Conservation (phyloP, 192 early-diverging fungal genomes). For the Spizellomyces sp. region DNA sequence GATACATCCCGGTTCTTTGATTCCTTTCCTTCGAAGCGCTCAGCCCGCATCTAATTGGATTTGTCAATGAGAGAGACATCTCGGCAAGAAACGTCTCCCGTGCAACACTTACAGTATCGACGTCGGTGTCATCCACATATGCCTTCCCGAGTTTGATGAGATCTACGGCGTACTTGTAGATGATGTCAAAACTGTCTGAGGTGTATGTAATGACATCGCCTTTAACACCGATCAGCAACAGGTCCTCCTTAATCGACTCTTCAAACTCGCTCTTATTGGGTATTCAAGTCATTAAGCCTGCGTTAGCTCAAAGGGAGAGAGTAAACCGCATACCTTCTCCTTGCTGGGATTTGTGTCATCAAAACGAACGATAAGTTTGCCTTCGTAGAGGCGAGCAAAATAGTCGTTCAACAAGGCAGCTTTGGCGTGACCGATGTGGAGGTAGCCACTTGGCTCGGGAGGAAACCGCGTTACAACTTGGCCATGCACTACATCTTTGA, state of each 20-base stretch:
- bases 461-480: conserved; percentile 97
- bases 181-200: conserved; percentile 87
- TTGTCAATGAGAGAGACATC: not conserved
- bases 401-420: conserved; percentile 97
- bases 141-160: conserved; percentile 88
- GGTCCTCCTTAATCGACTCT: conserved; percentile 92
- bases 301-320: not conserved
- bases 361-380: conserved; percentile 93
- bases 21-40: conserved; percentile 82
- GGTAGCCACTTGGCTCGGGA: conserved; percentile 96
- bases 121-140: conserved; percentile 92
- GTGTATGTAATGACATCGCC: conserved; percentile 82
- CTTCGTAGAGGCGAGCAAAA: conserved; percentile 88
- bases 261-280: conserved; percentile 77
- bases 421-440: conserved; percentile 99
- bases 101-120: conserved; percentile 46
- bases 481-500: conserved; percentile 78
- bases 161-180: conserved; percentile 82
- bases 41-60: conserved; percentile 72
- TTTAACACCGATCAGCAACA: conserved; percentile 83
- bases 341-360: conserved; percentile 99
- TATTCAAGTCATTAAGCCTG: not conserved
- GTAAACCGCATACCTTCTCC: conserved; percentile 66
- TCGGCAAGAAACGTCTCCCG: not conserved
- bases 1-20: conserved; percentile 80